A percentile compares a stretch with the other conserved stretches of the same genome.
Conservation (phyloP, 768 basidiomycete species). For the Boletus vinaceobasis region DNA sequence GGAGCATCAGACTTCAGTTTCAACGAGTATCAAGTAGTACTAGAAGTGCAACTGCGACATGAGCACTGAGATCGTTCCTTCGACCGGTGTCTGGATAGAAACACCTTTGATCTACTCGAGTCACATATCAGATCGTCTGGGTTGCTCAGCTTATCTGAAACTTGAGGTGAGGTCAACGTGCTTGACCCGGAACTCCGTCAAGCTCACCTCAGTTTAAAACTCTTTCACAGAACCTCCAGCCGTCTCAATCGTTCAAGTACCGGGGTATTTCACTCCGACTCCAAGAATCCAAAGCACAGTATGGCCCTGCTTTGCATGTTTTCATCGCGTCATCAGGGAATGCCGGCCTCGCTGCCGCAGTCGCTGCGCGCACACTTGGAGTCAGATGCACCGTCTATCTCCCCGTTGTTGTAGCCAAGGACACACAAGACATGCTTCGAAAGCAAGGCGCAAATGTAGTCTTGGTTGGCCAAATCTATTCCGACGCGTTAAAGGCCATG, state of each 20-base stretch:
- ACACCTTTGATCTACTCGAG: slow-evolving; percentile 65
- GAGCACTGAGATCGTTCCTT: not conserved
- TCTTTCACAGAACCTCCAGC: slow-evolving; percentile 61
- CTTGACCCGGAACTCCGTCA: not conserved
- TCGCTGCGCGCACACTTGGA: slow-evolving; percentile 51
- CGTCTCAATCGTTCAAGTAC: slow-evolving; percentile 73
- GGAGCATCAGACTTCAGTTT: not conserved
- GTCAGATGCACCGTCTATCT: slow-evolving; percentile 68
- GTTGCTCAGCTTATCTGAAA: slow-evolving; percentile 61
- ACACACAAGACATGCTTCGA: slow-evolving; percentile 48
- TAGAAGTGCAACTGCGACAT: not conserved
- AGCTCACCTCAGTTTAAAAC: not conserved
- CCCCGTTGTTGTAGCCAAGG: slow-evolving; percentile 48
- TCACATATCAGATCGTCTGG: slow-evolving; percentile 51
- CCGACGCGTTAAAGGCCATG: slow-evolving; percentile 55
- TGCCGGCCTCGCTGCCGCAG: slow-evolving; percentile 70
- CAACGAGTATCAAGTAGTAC: not conserved
- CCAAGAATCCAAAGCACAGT: slow-evolving; percentile 44
- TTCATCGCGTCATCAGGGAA: slow-evolving; percentile 79
- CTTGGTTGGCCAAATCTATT: slow-evolving; percentile 56
- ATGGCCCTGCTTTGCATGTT: slow-evolving; percentile 56
- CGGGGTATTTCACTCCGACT: slow-evolving; percentile 66
- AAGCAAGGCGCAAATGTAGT: slow-evolving; percentile 55
- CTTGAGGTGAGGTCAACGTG: slow-evolving; percentile 51
- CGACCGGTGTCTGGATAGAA: slow-evolving; percentile 47